Conservation (phyloP, 1,284 basidiomycete genomes). For the Wallemia ichthyophaga region DNA sequence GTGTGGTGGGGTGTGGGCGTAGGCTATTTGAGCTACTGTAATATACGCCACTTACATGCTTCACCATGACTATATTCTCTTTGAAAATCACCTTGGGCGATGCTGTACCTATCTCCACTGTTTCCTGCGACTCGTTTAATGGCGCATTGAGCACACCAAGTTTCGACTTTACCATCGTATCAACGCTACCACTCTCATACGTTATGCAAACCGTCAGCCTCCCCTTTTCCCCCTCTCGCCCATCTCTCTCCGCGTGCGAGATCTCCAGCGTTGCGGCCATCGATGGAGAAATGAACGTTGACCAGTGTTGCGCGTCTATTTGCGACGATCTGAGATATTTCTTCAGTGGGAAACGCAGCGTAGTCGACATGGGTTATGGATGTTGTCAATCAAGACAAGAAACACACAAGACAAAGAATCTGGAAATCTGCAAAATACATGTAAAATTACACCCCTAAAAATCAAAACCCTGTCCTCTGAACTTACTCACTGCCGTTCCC, state of each 20-base stretch:
- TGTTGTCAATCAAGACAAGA: no score
- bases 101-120: neutral
- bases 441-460: no score
- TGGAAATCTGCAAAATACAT: no score
- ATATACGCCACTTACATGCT: neutral
- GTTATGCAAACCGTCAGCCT: neutral
- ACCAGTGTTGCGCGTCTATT: neutral
- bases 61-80: neutral
- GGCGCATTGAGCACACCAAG: no score
- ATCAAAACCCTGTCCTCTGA: conserved; percentile 11
- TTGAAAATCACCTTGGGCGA: neutral
- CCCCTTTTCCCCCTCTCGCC: conserved; percentile 4
- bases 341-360: neutral
- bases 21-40: neutral
- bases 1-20: conserved; percentile 1
- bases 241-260: conserved; percentile 4
- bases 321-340: neutral
- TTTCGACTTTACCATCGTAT: neutral
- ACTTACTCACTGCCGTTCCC: conserved; percentile 8
- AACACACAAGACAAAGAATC: no score
- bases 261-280: conserved; percentile 1
- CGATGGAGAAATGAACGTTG: neutral
- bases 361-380: neutral
- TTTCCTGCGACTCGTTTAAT: no score
- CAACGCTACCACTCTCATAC: conserved; percentile 2